Percentiles rank a stretch among this genome's conserved stretches.
These are phyloP conservation scores for Cadophora sp. DNA, from an alignment of 2,329 filamentous ascomycete species.

Conservation along the genomic window DNA sequence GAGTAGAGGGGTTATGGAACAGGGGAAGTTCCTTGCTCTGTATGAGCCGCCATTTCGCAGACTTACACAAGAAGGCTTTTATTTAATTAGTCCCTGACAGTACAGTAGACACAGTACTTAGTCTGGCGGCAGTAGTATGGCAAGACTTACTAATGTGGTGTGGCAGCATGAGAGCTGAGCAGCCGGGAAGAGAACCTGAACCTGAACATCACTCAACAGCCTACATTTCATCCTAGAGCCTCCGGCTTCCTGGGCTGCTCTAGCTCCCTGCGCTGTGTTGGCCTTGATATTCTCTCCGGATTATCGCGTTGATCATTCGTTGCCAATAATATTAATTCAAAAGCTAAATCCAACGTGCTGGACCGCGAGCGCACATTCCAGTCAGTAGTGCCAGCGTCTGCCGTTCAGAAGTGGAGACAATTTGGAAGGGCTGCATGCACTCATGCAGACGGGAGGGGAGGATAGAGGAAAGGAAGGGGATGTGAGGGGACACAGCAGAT, in stretches of 20 bases:
- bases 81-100: no score
- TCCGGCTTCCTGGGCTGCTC: not conserved
- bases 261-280: not conserved
- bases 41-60: no score
- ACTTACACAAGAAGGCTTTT: no score
- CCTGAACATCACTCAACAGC: not conserved
- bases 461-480: not conserved
- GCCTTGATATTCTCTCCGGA: constrained; percentile 5
- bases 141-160: not conserved
- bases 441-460: constrained; percentile 1
- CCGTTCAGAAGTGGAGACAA: not conserved
- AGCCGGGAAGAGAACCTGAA: not conserved
- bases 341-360: constrained; percentile 3
- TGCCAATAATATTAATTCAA: not conserved
- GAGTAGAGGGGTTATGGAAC: not conserved
- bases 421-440: not conserved
- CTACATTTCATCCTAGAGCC: not conserved
- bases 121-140: not conserved
- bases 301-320: not conserved
- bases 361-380: not conserved
- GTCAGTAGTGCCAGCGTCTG: constrained; percentile 1
- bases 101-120: no score
- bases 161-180: no score
- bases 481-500: constrained; percentile 1
- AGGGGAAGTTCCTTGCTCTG: not conserved